A percentile compares a stretch with the other conserved stretches of the same genome.
phyloP scores from a whole-genome alignment of 768 basidiomycete species.

The Naganishia randhawae region DNA sequence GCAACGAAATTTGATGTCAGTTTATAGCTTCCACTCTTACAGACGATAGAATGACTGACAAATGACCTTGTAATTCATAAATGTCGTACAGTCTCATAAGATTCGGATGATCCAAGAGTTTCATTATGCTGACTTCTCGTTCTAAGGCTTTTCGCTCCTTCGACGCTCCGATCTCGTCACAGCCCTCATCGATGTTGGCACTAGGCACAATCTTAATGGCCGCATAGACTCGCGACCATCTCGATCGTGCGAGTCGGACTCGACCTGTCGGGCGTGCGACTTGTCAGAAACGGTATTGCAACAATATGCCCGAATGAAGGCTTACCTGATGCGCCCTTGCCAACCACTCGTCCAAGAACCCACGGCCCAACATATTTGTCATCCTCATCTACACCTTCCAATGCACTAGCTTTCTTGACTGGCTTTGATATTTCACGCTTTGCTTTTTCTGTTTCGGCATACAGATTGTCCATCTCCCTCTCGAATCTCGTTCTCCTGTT shows the following conservation, averaged over 20 bases:
- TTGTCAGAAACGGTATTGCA: not conserved
- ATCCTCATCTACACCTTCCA: slow-evolving; percentile 13
- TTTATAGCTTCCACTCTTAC: not conserved
- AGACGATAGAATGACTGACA: slow-evolving; percentile 51
- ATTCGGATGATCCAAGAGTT: slow-evolving; percentile 96
- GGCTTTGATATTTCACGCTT: not conserved
- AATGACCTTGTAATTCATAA: slow-evolving; percentile 83
- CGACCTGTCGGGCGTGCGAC: slow-evolving; percentile 54
- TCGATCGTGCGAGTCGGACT: slow-evolving; percentile 87
- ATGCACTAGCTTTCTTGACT: slow-evolving; percentile 2
- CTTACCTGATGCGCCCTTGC: slow-evolving; percentile 72
- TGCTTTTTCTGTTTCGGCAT: not conserved
- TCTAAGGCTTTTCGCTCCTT: slow-evolving; percentile 74
- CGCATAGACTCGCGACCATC: slow-evolving; percentile 79
- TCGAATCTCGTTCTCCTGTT: slow-evolving; percentile 18
- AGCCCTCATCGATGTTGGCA: not conserved
- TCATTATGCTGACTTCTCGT: slow-evolving; percentile 97
- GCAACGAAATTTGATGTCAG: not conserved
- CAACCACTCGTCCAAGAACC: slow-evolving; percentile 77
- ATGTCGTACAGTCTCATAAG: slow-evolving; percentile 94
- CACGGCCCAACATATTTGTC: slow-evolving; percentile 64
- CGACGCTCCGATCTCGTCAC: slow-evolving; percentile 50
- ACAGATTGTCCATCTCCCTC: slow-evolving; percentile 17
- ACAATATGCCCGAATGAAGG: not conserved
- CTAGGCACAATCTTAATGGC: slow-evolving; percentile 88